These are phyloP conservation scores for Diutina pseudorugosa DNA, from an alignment of 1,139 yeast species.

Conservation along the genomic window DNA sequence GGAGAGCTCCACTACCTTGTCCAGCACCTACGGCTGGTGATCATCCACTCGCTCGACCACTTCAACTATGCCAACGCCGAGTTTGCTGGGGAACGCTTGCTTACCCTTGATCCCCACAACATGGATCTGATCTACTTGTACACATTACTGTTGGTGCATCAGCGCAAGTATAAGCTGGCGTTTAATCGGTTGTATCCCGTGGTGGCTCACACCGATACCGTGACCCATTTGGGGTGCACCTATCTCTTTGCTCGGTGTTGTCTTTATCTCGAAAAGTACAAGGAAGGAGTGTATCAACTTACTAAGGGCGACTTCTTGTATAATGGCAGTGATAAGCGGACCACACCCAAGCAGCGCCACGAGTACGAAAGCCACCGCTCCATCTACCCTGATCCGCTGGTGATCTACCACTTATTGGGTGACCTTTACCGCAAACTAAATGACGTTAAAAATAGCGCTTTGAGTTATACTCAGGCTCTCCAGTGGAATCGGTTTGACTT, in stretches of 20 bases:
- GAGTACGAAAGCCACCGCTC: constrained; percentile 24
- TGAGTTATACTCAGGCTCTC: constrained; percentile 57
- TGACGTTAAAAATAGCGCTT: constrained; percentile 52
- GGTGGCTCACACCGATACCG: constrained; percentile 7
- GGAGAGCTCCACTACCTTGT: not conserved
- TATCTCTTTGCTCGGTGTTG: constrained; percentile 61
- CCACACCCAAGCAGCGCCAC: constrained; percentile 15
- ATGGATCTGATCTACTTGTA: constrained; percentile 50
- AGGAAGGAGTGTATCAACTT: constrained; percentile 55
- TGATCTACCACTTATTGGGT: constrained; percentile 57
- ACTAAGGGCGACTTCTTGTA: constrained; percentile 20
- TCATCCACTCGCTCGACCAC: constrained; percentile 61
- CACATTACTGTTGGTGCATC: constrained; percentile 48
- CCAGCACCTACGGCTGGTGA: constrained; percentile 31
- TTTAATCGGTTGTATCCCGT: constrained; percentile 31
- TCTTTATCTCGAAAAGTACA: constrained; percentile 38
- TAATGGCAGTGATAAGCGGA: constrained; percentile 15
- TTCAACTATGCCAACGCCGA: constrained; percentile 63
- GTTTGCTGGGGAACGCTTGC: constrained; percentile 66
- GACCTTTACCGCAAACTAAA: constrained; percentile 42
- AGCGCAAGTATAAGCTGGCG: constrained; percentile 47
- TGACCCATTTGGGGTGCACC: constrained; percentile 55
- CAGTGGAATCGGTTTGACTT: constrained; percentile 69
- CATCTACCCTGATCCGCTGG: constrained; percentile 51
- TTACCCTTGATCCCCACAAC: constrained; percentile 41